Evolutionary conservation across 2,329 filamentous ascomycete genomes (phyloP).

Genomic region (Onygenales sp.): DNA sequence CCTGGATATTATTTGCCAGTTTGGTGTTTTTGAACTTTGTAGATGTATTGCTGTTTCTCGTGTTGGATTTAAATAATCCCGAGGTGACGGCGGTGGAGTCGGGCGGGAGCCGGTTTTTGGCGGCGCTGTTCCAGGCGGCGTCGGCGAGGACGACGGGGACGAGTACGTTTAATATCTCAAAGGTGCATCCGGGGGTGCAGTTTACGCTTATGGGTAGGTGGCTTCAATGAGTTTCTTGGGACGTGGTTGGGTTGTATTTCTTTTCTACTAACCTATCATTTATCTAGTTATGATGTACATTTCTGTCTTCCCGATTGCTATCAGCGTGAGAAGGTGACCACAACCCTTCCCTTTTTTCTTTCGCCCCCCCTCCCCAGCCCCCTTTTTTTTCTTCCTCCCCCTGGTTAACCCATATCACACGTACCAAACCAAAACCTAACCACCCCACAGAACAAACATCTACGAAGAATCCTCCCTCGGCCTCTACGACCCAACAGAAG

Average conservation of each 20-base stretch:
- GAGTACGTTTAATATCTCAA: conserved; percentile 41
- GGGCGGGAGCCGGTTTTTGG: conserved; percentile 41
- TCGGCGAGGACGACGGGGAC: conserved; percentile 41
- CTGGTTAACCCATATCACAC: too few species aligned
- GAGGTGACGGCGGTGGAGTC: conserved; percentile 35
- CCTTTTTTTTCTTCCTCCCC: background rate
- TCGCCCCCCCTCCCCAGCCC: background rate
- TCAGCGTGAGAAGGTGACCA: conserved; percentile 59
- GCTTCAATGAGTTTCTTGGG: too few species aligned
- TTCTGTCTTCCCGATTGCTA: conserved; percentile 87
- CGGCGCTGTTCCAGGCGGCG: conserved; percentile 49
- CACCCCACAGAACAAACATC: conserved; percentile 40
- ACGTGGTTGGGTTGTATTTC: background rate
- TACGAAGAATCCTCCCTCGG: conserved; percentile 59
- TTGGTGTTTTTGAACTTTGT: conserved; percentile 43
- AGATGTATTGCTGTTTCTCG: conserved; percentile 46
- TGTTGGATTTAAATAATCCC: conserved; percentile 42
- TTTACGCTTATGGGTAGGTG: conserved; percentile 41
- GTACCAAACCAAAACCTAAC: background rate
- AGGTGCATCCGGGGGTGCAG: conserved; percentile 45
- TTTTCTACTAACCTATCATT: conserved; percentile 38
- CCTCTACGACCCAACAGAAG: conserved; percentile 34
- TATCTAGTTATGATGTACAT: conserved; percentile 98
- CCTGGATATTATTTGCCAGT: conserved; percentile 46
- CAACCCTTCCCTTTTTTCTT: background rate